Conservation (phyloP, 1,284 basidiomycete genomes). For the Veloboletus limbatus region DNA sequence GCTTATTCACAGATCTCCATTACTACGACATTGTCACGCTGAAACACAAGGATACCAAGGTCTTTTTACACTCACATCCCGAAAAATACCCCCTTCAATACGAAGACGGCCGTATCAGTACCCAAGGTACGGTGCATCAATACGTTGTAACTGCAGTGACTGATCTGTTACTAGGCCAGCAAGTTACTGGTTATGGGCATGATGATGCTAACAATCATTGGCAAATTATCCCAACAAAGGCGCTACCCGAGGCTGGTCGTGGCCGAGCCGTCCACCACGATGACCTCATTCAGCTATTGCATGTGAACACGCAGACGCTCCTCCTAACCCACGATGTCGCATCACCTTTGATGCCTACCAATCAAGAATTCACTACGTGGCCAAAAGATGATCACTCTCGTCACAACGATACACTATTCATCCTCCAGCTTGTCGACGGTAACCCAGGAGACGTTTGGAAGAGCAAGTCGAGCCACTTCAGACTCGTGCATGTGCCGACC, state of each 20-base stretch:
- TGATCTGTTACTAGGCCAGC: constrained; percentile 64
- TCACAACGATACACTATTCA: constrained; percentile 87
- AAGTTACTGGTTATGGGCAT: constrained; percentile 97
- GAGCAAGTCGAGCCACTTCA: constrained; percentile 90
- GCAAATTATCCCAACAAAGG: constrained; percentile 93
- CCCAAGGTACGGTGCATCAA: constrained; percentile 62
- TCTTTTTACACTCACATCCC: constrained; percentile 89
- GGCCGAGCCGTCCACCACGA: constrained; percentile 87
- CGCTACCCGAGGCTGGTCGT: constrained; percentile 84
- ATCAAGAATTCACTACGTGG: constrained; percentile 97
- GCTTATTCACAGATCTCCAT: constrained; percentile 68
- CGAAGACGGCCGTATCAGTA: constrained; percentile 94
- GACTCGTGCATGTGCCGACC: constrained; percentile 85
- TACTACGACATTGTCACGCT: constrained; percentile 90
- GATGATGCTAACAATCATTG: constrained; percentile 94
- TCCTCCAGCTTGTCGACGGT: constrained; percentile 68
- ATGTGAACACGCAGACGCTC: constrained; percentile 80
- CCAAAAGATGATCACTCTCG: constrained; percentile 67
- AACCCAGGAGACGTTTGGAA: constrained; percentile 80
- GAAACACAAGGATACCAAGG: constrained; percentile 90
- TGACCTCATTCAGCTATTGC: constrained; percentile 87
- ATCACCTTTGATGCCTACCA: constrained; percentile 94
- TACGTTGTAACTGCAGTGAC: not conserved
- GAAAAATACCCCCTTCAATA: constrained; percentile 93
- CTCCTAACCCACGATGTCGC: constrained; percentile 98